A percentile compares a stretch with the other conserved stretches of the same genome.
Evolutionary conservation across 495 filamentous ascomycete genomes (phyloP).

Genomic region (Penicillium salamii): DNA sequence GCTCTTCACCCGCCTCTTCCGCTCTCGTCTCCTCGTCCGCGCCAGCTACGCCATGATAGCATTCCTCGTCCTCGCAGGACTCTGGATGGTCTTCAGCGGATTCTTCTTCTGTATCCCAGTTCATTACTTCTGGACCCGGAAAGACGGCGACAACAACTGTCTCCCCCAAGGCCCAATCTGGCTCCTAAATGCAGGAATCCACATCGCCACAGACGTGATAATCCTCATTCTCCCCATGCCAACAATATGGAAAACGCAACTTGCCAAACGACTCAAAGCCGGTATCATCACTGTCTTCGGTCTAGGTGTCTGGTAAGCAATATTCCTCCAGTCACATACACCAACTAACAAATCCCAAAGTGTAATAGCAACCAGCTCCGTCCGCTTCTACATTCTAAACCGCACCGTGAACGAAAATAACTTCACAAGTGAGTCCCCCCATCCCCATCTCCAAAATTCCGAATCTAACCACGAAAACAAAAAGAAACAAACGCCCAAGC

Average conservation of each 20-base stretch:
- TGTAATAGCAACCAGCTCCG: constrained; percentile 36
- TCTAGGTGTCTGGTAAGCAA: constrained; percentile 47
- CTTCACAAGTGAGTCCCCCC: constrained; percentile 20
- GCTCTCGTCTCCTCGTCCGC: constrained; percentile 23
- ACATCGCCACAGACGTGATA: constrained; percentile 45
- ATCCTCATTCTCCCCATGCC: constrained; percentile 49
- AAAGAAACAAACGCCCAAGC: constrained; percentile 44
- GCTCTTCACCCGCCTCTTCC: constrained; percentile 42
- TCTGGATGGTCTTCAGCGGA: constrained; percentile 38
- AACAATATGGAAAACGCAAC: constrained; percentile 33
- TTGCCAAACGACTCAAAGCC: constrained; percentile 40
- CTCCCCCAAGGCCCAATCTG: no score
- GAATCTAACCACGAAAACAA: constrained; percentile 3
- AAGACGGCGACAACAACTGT: no score
- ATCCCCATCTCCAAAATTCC: background rate
- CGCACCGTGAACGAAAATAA: constrained; percentile 14
- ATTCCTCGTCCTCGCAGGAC: constrained; percentile 30
- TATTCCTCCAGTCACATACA: background rate
- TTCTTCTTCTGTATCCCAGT: constrained; percentile 40
- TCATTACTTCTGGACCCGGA: constrained; percentile 24
- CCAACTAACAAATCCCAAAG: constrained; percentile 17
- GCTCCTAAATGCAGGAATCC: constrained; percentile 42
- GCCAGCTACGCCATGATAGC: constrained; percentile 28
- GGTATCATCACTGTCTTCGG: constrained; percentile 44
- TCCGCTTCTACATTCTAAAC: constrained; percentile 26